Evolutionary conservation across 2,329 filamentous ascomycete genomes (phyloP).

Genomic region (Sporothrix brunneoviolacea): DNA sequence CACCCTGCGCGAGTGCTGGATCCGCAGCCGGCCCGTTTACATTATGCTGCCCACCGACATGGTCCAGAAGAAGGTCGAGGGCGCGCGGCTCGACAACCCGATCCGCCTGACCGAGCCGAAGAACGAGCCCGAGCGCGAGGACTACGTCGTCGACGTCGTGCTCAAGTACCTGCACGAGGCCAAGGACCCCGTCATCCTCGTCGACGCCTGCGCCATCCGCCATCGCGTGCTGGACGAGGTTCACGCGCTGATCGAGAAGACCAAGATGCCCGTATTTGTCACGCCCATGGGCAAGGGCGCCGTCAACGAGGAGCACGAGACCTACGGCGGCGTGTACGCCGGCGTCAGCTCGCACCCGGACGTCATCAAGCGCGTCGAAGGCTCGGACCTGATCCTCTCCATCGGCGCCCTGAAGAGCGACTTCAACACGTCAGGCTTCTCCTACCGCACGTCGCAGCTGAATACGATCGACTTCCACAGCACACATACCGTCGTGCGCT

Average conservation of each 20-base stretch:
- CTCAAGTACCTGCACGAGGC: slow-evolving; percentile 60
- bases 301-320: slow-evolving; percentile 67
- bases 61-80: slow-evolving; percentile 69
- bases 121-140: slow-evolving; percentile 66
- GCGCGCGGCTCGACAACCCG: slow-evolving; percentile 59
- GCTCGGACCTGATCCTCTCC: slow-evolving; percentile 62
- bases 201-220: slow-evolving; percentile 77
- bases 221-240: slow-evolving; percentile 68
- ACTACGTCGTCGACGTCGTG: slow-evolving; percentile 76
- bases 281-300: slow-evolving; percentile 86
- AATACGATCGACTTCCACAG: slow-evolving; percentile 78
- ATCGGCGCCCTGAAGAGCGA: slow-evolving; percentile 65
- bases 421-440: slow-evolving; percentile 79
- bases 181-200: slow-evolving; percentile 68
- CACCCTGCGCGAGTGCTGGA: slow-evolving; percentile 66
- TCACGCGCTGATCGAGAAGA: slow-evolving; percentile 64
- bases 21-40: slow-evolving; percentile 72
- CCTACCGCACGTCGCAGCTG: slow-evolving; percentile 68
- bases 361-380: slow-evolving; percentile 58
- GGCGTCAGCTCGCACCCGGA: slow-evolving; percentile 65
- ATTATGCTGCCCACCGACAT: slow-evolving; percentile 78
- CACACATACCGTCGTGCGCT: slow-evolving; percentile 64
- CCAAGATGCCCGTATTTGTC: slow-evolving; percentile 74
- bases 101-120: slow-evolving; percentile 58
- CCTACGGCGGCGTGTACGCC: slow-evolving; percentile 78